phyloP scores from a whole-genome alignment of 2,329 filamentous ascomycete genomes.

The Fusarium ramigenum region DNA sequence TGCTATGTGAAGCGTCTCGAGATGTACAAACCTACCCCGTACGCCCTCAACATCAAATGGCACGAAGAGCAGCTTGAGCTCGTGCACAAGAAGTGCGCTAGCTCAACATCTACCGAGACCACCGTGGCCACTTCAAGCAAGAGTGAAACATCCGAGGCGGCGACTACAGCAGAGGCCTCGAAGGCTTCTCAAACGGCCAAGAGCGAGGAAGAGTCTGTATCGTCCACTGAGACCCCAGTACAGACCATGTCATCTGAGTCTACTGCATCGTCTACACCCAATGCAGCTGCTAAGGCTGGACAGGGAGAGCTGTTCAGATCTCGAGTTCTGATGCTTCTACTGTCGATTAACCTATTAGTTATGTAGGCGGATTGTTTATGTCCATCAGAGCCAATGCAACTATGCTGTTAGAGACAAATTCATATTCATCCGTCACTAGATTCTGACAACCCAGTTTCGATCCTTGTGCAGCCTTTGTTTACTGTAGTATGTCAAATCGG shows the following conservation, averaged over 20 bases:
- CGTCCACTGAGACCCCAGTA: neutral
- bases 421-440: neutral
- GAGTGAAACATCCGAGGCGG: accelerated
- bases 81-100: neutral
- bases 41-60: neutral
- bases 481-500: too few species aligned
- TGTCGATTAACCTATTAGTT: neutral
- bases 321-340: neutral
- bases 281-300: accelerated
- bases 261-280: neutral
- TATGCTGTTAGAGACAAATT: neutral
- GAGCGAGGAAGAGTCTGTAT: neutral
- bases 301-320: neutral
- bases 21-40: neutral
- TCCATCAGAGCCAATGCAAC: too few species aligned
- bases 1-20: neutral
- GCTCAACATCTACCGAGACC: neutral
- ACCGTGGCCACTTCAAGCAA: neutral
- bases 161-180: neutral
- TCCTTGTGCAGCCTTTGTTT: too few species aligned
- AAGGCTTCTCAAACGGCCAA: neutral
- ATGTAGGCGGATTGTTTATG: neutral
- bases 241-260: neutral
- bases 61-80: neutral
- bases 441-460: accelerated